Percentiles rank a stretch among this genome's conserved stretches.
Conservation (phyloP, 2,329 filamentous ascomycete species). For the Cercospora zeae-maydis region DNA sequence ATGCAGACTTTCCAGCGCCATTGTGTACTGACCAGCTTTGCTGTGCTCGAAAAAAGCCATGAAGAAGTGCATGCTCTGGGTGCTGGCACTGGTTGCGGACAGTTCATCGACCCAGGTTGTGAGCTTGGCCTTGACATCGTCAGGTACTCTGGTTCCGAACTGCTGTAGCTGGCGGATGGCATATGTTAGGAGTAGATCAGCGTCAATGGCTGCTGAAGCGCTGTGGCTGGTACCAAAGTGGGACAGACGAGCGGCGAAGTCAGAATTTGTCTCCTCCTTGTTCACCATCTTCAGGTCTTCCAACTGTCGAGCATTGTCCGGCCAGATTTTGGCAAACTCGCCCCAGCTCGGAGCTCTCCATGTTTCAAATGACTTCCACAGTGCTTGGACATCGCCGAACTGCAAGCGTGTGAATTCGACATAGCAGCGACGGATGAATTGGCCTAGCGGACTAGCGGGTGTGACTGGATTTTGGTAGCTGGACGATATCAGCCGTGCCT, state of each 20-base stretch:
- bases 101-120: slow-evolving; percentile 39
- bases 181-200: slow-evolving; percentile 65
- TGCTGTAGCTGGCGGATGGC: slow-evolving; percentile 85
- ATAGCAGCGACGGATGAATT: slow-evolving; percentile 71
- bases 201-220: slow-evolving; percentile 28
- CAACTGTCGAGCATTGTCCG: slow-evolving; percentile 33
- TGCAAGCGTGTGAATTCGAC: slow-evolving; percentile 77
- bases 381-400: slow-evolving; percentile 70
- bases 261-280: background rate
- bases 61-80: slow-evolving; percentile 34
- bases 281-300: background rate
- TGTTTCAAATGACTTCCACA: slow-evolving; percentile 79
- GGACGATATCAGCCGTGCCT: background rate
- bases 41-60: slow-evolving; percentile 77
- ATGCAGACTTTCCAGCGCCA: slow-evolving; percentile 85
- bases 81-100: slow-evolving; percentile 23
- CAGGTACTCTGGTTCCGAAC: slow-evolving; percentile 72
- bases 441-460: slow-evolving; percentile 73
- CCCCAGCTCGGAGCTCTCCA: slow-evolving; percentile 74
- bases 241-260: background rate
- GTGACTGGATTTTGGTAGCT: slow-evolving; percentile 49
- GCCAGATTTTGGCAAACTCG: slow-evolving; percentile 56
- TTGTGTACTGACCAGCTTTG: slow-evolving; percentile 84
- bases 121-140: slow-evolving; percentile 69
- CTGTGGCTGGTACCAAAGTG: background rate